phyloP scores from a whole-genome alignment of 768 basidiomycete species.

The Candolleomyces aberdarensis region DNA sequence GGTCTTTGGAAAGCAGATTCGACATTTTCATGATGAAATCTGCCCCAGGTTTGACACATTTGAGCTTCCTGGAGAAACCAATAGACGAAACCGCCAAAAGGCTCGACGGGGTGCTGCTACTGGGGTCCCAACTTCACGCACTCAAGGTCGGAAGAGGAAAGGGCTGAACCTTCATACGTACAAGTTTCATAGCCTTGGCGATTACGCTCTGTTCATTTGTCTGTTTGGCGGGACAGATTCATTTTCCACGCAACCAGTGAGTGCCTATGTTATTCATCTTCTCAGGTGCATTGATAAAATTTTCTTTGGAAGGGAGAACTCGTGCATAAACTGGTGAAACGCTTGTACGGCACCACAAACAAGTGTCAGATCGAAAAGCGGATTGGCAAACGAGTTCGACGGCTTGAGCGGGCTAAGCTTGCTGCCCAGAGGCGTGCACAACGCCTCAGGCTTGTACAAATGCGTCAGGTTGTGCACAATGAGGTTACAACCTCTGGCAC shows the following conservation, averaged over 20 bases:
- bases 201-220: slow-evolving; percentile 28
- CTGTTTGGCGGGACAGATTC: slow-evolving; percentile 34
- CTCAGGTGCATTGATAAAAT: background rate
- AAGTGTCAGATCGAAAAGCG: slow-evolving; percentile 27
- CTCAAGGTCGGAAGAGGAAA: slow-evolving; percentile 8
- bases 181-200: slow-evolving; percentile 37
- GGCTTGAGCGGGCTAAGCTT: background rate
- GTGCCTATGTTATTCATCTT: slow-evolving; percentile 1
- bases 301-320: slow-evolving; percentile 35
- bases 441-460: background rate
- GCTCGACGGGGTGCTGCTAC: background rate
- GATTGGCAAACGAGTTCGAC: slow-evolving; percentile 17
- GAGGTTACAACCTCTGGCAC: too few relatives aligned
- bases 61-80: background rate
- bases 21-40: background rate
- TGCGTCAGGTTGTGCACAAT: background rate
- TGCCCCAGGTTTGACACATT: background rate
- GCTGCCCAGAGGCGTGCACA: background rate
- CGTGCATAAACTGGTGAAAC: slow-evolving; percentile 37
- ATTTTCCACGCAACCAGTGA: slow-evolving; percentile 38
- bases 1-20: background rate
- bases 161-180: slow-evolving; percentile 28
- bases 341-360: slow-evolving; percentile 31
- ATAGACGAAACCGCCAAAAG: background rate
- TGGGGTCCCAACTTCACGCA: too few relatives aligned